These are phyloP conservation scores for Boletus sp. DNA, from an alignment of 768 basidiomycete species.

Conservation along the genomic window DNA sequence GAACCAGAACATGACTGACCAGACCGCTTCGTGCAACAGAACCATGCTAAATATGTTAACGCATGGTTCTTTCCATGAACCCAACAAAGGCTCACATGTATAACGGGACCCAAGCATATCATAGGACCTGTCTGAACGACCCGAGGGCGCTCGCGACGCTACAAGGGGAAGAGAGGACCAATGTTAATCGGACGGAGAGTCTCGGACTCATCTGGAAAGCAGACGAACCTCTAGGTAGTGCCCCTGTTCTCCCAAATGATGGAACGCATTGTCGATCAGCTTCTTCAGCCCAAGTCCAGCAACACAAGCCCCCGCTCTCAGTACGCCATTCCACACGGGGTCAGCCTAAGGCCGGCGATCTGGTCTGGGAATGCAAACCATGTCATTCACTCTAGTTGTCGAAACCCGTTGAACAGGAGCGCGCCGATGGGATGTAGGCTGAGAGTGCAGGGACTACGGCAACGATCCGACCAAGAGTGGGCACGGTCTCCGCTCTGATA, in stretches of 20 bases:
- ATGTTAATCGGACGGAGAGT: too few species aligned
- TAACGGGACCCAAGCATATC: slow-evolving; percentile 28
- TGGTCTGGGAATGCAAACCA: slow-evolving; percentile 12
- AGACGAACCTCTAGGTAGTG: slow-evolving; percentile 22
- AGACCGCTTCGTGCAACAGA: slow-evolving; percentile 13
- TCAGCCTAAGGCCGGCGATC: neutral
- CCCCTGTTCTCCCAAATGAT: slow-evolving; percentile 23
- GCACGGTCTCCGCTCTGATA: slow-evolving; percentile 5
- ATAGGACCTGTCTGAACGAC: slow-evolving; percentile 32
- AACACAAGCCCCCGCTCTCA: slow-evolving; percentile 19
- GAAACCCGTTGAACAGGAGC: slow-evolving; percentile 20
- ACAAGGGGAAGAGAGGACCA: neutral
- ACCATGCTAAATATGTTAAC: neutral
- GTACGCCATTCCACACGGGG: slow-evolving; percentile 4
- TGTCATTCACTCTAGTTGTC: slow-evolving; percentile 29
- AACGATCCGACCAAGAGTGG: slow-evolving; percentile 18
- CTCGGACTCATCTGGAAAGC: neutral
- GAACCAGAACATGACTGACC: slow-evolving; percentile 26
- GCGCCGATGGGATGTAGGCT: slow-evolving; percentile 12
- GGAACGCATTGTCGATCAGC: neutral
- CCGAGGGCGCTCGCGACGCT: slow-evolving; percentile 26
- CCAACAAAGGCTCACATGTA: slow-evolving; percentile 17
- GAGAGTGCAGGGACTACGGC: slow-evolving; percentile 18
- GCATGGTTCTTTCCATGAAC: neutral
- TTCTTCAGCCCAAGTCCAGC: neutral